Evolutionary conservation across 176 grass and related monocot genomes (phyloP).

Genomic region (Pharus latifolius): DNA sequence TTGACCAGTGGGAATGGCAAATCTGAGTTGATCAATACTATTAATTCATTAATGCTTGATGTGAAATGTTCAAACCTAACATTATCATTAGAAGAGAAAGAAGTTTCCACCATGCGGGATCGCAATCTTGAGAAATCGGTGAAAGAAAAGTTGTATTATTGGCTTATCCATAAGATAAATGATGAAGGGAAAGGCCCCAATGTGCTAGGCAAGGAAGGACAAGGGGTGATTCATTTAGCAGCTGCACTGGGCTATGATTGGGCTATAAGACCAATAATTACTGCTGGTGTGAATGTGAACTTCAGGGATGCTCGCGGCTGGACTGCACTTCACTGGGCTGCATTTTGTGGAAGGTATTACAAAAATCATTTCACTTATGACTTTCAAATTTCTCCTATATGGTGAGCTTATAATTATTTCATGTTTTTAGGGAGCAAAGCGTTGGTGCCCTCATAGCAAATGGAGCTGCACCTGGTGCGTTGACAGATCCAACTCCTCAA

Average conservation of each 20-base stretch:
- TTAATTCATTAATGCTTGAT: slow-evolving; percentile 73
- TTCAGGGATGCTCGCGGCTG: slow-evolving; percentile 94
- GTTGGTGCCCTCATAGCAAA: slow-evolving; percentile 63
- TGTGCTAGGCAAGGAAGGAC: slow-evolving; percentile 83
- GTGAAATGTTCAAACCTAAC: slow-evolving; percentile 37
- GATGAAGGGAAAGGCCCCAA: slow-evolving; percentile 90
- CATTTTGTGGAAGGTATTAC: slow-evolving; percentile 76
- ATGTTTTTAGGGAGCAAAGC: slow-evolving; percentile 57
- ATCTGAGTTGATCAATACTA: slow-evolving; percentile 54
- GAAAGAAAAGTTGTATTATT: slow-evolving; percentile 75
- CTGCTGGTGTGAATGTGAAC: slow-evolving; percentile 85
- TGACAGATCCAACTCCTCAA: slow-evolving; percentile 85
- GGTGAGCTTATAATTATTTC: background rate
- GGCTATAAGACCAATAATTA: slow-evolving; percentile 81
- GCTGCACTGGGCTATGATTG: slow-evolving; percentile 93
- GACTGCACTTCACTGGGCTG: slow-evolving; percentile 99
- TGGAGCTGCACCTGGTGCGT: slow-evolving; percentile 64
- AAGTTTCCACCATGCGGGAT: slow-evolving; percentile 25
- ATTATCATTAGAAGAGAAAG: slow-evolving; percentile 30
- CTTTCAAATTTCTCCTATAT: background rate
- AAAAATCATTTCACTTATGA: background rate
- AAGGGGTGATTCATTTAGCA: slow-evolving; percentile 89
- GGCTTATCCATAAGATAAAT: slow-evolving; percentile 77
- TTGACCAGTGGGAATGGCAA: slow-evolving; percentile 36
- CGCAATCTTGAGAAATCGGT: slow-evolving; percentile 62